These are phyloP conservation scores for Nakazawaea pomicola DNA, from an alignment of 805 yeast genomes.

Conservation along the genomic window DNA sequence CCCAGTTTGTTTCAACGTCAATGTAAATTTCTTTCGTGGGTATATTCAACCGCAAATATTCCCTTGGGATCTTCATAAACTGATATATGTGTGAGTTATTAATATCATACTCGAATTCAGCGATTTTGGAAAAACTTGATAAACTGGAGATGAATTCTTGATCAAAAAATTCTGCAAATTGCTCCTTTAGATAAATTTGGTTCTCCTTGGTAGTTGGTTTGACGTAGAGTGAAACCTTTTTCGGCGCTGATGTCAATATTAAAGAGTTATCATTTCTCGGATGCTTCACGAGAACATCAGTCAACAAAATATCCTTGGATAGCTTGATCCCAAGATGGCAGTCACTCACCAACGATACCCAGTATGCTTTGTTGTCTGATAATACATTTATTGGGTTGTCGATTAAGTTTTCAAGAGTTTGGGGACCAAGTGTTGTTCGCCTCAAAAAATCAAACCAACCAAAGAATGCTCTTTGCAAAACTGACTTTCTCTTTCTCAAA, in stretches of 20 bases:
- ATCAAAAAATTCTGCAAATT: not conserved
- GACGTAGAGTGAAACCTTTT: slow-evolving; percentile 10
- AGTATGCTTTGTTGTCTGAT: slow-evolving; percentile 4
- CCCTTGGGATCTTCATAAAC: slow-evolving; percentile 4
- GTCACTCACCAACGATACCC: slow-evolving; percentile 6
- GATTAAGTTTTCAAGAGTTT: not conserved
- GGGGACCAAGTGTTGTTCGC: not conserved
- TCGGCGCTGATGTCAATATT: slow-evolving; percentile 9
- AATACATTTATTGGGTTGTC: slow-evolving; percentile 5
- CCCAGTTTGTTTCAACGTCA: slow-evolving; percentile 14
- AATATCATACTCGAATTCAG: slow-evolving; percentile 11
- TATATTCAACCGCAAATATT: slow-evolving; percentile 6
- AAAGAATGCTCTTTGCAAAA: slow-evolving; percentile 1
- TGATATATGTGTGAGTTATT: slow-evolving; percentile 9
- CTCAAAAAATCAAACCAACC: slow-evolving; percentile 12
- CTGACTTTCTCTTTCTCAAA: slow-evolving; percentile 6
- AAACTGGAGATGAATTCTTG: slow-evolving; percentile 8
- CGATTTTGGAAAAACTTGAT: slow-evolving; percentile 4
- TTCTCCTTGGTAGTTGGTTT: slow-evolving; percentile 1
- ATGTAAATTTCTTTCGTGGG: slow-evolving; percentile 8
- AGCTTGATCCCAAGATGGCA: slow-evolving; percentile 10
- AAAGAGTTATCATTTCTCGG: slow-evolving; percentile 13
- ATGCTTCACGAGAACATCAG: slow-evolving; percentile 6
- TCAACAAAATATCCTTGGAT: slow-evolving; percentile 3
- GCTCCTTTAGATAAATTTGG: not conserved